Evolutionary conservation across 768 basidiomycete species (phyloP).

Genomic region (Tylopilus balloui): DNA sequence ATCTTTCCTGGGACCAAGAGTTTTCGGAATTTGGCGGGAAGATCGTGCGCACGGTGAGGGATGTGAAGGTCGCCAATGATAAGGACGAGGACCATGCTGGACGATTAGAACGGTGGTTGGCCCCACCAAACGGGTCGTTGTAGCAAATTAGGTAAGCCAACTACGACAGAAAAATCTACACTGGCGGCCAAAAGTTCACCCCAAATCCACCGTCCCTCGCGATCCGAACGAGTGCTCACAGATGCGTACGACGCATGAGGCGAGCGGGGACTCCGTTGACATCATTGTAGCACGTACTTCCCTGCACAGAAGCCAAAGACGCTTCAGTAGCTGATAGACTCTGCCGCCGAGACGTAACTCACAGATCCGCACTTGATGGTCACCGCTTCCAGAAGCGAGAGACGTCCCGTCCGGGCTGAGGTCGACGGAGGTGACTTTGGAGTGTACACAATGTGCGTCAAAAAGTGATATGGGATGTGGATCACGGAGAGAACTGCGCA

Average conservation of each 20-base stretch:
- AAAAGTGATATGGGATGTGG: constrained; percentile 7
- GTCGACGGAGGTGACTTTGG: constrained; percentile 37
- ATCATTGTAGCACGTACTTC: constrained; percentile 27
- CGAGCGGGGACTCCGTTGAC: constrained; percentile 1
- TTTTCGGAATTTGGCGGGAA: constrained; percentile 96
- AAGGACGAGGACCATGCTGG: constrained; percentile 74
- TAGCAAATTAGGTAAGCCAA: constrained; percentile 25
- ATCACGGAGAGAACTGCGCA: constrained; percentile 23
- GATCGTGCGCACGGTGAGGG: constrained; percentile 83
- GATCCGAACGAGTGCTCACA: constrained; percentile 4
- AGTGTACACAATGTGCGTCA: constrained; percentile 8
- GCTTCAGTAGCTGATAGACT: constrained; percentile 15
- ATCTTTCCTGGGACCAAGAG: constrained; percentile 95
- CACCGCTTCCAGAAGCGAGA: constrained; percentile 37
- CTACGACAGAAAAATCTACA: background rate
- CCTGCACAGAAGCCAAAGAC: constrained; percentile 17
- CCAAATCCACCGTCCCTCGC: constrained; percentile 7
- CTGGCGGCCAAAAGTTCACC: background rate
- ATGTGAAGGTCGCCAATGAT: constrained; percentile 98
- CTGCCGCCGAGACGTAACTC: constrained; percentile 9
- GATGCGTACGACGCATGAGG: background rate
- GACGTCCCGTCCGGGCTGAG: constrained; percentile 29
- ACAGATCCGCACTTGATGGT: constrained; percentile 37
- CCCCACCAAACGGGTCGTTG: too few relatives aligned
- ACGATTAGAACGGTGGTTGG: constrained; percentile 1